Conservation (phyloP, 768 basidiomycete species). For the Auriscalpium orientale region DNA sequence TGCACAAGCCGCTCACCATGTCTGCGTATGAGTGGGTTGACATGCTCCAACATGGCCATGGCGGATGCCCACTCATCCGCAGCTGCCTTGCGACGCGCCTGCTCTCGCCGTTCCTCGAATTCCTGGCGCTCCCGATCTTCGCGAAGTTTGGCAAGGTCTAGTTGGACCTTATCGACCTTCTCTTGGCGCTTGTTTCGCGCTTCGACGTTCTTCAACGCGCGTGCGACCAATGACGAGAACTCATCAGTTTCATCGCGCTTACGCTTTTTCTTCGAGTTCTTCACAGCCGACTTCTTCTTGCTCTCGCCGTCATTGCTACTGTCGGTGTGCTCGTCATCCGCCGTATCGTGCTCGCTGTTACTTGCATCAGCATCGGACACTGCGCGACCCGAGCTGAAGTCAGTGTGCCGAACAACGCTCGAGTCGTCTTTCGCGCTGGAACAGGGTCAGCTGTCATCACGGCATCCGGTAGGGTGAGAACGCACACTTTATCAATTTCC, state of each 20-base stretch:
- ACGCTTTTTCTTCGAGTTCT: neutral
- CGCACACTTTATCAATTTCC: neutral
- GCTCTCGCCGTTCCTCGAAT: neutral
- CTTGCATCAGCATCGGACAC: neutral
- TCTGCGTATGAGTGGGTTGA: neutral
- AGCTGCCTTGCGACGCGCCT: neutral
- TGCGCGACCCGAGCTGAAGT: neutral
- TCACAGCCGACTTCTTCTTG: neutral
- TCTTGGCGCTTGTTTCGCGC: neutral
- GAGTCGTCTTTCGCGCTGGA: neutral
- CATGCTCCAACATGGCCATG: neutral
- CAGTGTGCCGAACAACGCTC: neutral
- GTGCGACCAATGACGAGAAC: neutral
- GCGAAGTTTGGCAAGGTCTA: neutral
- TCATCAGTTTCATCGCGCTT: neutral
- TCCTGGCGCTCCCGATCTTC: neutral
- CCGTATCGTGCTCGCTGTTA: neutral
- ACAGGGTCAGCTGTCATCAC: neutral
- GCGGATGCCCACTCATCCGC: neutral
- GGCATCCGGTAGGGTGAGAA: neutral
- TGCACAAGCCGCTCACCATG: neutral
- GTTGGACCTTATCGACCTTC: neutral
- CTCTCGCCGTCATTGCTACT: neutral
- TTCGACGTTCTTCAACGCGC: neutral
- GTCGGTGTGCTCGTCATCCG: neutral